Percentiles rank a stretch among this genome's conserved stretches.
phyloP scores from a whole-genome alignment of 192 early-diverging fungal genomes.

The Podila clonocystis region DNA sequence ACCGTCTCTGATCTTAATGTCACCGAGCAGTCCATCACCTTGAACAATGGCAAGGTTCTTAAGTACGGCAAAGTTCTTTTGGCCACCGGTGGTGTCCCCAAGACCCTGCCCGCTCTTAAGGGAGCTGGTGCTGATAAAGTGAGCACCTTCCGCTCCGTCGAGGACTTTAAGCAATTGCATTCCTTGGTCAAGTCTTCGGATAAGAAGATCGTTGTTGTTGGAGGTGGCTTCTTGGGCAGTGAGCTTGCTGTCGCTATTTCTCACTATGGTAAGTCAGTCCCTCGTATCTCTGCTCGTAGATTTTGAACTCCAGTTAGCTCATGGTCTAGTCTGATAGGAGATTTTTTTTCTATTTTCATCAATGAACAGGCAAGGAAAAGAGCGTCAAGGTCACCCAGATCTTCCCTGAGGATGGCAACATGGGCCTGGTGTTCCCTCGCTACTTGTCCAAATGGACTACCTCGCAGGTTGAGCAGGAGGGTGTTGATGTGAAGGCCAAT shows the following conservation, averaged over 20 bases:
- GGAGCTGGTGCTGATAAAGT: conserved; percentile 45
- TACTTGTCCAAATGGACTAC: conserved; percentile 75
- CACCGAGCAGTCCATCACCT: conserved; percentile 59
- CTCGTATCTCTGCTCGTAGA: not conserved
- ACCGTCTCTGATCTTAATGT: conserved; percentile 61
- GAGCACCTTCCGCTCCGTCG: conserved; percentile 66
- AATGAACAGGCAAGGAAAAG: conserved; percentile 47
- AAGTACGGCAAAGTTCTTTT: conserved; percentile 64
- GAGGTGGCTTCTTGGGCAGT: conserved; percentile 74
- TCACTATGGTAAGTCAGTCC: conserved; percentile 44
- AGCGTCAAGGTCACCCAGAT: conserved; percentile 65
- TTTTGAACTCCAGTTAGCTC: not conserved
- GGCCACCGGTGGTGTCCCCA: conserved; percentile 71
- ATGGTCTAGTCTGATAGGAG: too few relatives aligned
- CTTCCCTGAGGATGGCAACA: conserved; percentile 71
- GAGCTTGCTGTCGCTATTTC: conserved; percentile 69
- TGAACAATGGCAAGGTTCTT: conserved; percentile 59
- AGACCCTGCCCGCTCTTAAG: conserved; percentile 52
- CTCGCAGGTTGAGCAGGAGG: conserved; percentile 56
- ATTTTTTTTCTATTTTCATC: not conserved
- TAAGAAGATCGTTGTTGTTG: conserved; percentile 64
- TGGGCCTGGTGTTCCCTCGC: conserved; percentile 66
- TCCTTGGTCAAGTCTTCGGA: conserved; percentile 42
- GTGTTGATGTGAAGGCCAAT: conserved; percentile 61
- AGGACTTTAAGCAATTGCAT: conserved; percentile 62